Evolutionary conservation across 305 asterid species (phyloP).

Genomic region (Fraxinus platypoda): DNA sequence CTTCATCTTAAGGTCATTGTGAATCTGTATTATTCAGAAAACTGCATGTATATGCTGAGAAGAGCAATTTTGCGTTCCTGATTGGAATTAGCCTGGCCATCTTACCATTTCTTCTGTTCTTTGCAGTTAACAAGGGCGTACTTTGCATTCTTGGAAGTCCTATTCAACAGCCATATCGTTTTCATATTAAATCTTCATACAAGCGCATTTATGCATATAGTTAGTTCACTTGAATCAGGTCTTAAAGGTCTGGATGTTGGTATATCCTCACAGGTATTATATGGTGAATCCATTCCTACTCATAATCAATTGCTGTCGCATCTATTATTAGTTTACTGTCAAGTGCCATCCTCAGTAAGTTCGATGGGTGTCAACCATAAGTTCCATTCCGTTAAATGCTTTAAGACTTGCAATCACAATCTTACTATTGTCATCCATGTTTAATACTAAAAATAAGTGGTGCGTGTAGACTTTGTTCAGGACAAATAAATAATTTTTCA

Average conservation of each 20-base stretch:
- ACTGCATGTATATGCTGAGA: neutral
- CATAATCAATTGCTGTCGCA: conserved; percentile 12
- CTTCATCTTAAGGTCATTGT: neutral
- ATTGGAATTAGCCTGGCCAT: conserved; percentile 17
- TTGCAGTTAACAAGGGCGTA: conserved; percentile 93
- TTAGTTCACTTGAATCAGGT: conserved; percentile 92
- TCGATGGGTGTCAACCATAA: neutral
- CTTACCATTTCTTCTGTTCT: conserved; percentile 24
- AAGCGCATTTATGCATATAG: conserved; percentile 79
- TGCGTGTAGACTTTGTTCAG: neutral
- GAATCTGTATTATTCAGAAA: neutral
- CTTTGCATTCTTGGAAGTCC: conserved; percentile 85
- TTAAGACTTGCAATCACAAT: neutral
- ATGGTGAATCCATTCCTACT: conserved; percentile 10
- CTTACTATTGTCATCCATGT: neutral
- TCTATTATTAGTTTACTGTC: conserved; percentile 6
- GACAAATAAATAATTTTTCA: neutral
- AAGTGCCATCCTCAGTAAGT: neutral
- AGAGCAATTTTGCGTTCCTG: neutral
- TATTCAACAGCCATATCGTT: conserved; percentile 73
- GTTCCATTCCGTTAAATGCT: neutral
- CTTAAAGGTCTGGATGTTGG: conserved; percentile 86
- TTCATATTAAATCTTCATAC: conserved; percentile 76
- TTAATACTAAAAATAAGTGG: neutral
- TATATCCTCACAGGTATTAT: conserved; percentile 84